phyloP scores from a whole-genome alignment of 2,329 filamentous ascomycete species.

The Neodidymelliopsis sp. region DNA sequence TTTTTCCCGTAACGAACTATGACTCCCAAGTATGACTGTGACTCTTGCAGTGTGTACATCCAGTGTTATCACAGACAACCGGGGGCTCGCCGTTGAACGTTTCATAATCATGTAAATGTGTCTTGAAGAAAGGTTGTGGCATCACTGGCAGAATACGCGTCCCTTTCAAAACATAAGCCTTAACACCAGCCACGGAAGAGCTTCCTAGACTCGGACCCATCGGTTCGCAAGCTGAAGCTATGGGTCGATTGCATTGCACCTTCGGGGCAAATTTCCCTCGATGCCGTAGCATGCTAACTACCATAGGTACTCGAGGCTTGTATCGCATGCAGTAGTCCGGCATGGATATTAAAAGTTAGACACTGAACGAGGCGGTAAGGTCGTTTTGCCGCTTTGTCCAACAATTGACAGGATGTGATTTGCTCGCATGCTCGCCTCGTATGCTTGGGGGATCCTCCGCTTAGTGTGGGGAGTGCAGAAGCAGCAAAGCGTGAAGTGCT shows the following conservation, averaged over 20 bases:
- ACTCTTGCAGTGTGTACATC: no score
- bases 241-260: neutral
- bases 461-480: conserved; percentile 19
- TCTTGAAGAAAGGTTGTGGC: no score
- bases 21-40: no score
- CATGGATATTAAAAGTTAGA: conserved; percentile 2
- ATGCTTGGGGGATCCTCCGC: conserved; percentile 12
- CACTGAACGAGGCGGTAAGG: conserved; percentile 12
- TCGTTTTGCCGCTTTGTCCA: conserved; percentile 11
- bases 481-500: conserved; percentile 15
- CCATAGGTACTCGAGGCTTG: conserved; percentile 9
- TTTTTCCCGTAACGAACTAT: no score
- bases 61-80: no score
- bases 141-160: no score
- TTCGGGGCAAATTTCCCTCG: neutral
- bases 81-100: no score
- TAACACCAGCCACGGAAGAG: neutral
- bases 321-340: conserved; percentile 14
- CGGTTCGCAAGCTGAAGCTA: neutral
- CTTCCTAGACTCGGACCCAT: conserved; percentile 4
- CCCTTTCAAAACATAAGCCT: no score
- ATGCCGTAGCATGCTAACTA: neutral
- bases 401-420: conserved; percentile 18
- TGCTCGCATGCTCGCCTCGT: conserved; percentile 14
- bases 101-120: no score